phyloP scores from a whole-genome alignment of 2,329 filamentous ascomycete species.

The Aureobasidium subglaciale region DNA sequence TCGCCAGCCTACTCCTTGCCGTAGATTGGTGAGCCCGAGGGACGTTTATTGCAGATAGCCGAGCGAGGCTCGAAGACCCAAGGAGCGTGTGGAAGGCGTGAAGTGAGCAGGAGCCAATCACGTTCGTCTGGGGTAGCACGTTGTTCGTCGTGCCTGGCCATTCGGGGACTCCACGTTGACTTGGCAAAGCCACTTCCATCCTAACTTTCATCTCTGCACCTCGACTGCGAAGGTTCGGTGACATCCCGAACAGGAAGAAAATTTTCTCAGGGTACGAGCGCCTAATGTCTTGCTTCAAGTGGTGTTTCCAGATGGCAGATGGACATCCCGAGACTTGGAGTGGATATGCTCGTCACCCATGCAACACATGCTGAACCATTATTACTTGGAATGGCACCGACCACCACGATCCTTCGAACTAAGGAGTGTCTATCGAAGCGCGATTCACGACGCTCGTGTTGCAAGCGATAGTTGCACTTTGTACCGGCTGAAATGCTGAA shows the following conservation, averaged over 20 bases:
- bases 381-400: neutral
- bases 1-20: conserved; percentile 2
- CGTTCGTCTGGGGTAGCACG: neutral
- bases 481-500: neutral
- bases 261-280: neutral
- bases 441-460: neutral
- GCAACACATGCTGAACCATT: neutral
- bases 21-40: neutral
- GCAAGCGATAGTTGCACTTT: neutral
- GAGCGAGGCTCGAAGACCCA: conserved; percentile 1
- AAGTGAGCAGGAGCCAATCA: neutral
- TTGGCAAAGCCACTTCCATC: conserved; percentile 13
- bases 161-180: neutral
- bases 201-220: neutral
- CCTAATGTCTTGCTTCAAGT: neutral
- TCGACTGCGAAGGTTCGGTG: neutral
- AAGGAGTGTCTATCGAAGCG: neutral
- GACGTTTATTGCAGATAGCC: conserved; percentile 8
- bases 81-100: neutral
- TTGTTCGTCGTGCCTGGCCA: neutral
- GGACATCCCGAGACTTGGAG: neutral
- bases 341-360: conserved; percentile 1
- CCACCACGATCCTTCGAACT: neutral
- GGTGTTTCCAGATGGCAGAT: neutral
- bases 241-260: neutral